Evolutionary conservation across 2,329 filamentous ascomycete genomes (phyloP), one percentile per base, ranked within the genome.

Genomic region (Neophaeococcomyces aloes): DNA sequence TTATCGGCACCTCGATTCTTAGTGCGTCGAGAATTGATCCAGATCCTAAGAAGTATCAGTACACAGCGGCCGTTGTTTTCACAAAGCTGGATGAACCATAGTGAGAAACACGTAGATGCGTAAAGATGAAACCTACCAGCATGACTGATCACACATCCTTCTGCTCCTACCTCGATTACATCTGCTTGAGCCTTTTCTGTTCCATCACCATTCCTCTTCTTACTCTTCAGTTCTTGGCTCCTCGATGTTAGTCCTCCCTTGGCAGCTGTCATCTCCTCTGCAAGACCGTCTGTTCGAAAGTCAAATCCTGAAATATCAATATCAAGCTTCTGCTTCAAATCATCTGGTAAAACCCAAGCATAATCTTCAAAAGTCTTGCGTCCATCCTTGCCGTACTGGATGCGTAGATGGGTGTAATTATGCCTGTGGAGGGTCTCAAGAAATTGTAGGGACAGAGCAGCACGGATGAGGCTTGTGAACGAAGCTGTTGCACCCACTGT

Each of bases 401-500:
- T 63, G 3, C 78, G 68, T 4, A 96, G 69, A 48, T 82, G 68
- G 0, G 81, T 85, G 63, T 84, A 95, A 34, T 72, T 71, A 8
- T 73, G 61, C 2, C 65, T 56, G 8, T 61, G 57, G 10, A 96
- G 72, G 4, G 72, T 68, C 4, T 67, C 53, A 48, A 93, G 69
- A 57, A 91, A 88, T 0, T 61, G 54, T 0, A 72, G 65, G 14
- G 71, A 65, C 4, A 93, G 66, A 8, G 81, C 75, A 25, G 81
- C 75, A 33, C 72, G 65, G 44, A 94, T 74, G 2, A 98, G 75
- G 5, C 71, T 63, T 41, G 74, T 70, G 64, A 98, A 98, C 15
- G 82, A 76, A 13, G 88, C 87, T 0, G 89, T 98, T 4, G 91
- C 89, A 45, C 91, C 91, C 23, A 94, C 83, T 0, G 91, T 96